phyloP scores from a whole-genome alignment of 495 filamentous ascomycete genomes.

The Aspergillus hancockii region DNA sequence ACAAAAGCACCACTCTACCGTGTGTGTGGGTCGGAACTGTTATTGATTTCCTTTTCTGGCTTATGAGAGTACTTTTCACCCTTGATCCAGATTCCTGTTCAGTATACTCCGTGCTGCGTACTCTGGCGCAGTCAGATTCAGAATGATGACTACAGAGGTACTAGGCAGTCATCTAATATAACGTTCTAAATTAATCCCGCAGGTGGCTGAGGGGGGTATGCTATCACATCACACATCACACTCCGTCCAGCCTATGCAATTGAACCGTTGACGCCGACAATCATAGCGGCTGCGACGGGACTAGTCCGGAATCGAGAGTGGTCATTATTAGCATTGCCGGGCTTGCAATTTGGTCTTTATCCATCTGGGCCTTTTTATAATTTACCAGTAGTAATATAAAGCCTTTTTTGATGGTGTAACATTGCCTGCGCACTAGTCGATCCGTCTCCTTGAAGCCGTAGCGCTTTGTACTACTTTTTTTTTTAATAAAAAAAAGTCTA shows the following conservation, averaged over 20 bases:
- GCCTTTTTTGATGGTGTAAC: background rate
- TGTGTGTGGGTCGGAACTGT: background rate
- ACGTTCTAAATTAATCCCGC: constrained; percentile 1
- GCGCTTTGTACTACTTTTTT: background rate
- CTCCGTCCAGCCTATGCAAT: constrained; percentile 11
- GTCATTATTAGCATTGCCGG: background rate
- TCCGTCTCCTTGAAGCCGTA: background rate
- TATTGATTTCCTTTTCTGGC: background rate
- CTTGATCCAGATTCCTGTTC: background rate
- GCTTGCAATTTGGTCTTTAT: background rate
- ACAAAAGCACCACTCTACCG: background rate
- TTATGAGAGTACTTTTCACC: background rate
- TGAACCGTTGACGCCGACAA: constrained; percentile 17
- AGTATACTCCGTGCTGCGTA: background rate
- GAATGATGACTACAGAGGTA: background rate
- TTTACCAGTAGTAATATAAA: constrained; percentile 1
- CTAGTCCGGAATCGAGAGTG: background rate
- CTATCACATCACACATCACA: constrained; percentile 1
- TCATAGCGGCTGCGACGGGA: background rate
- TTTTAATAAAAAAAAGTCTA: constrained; percentile 1
- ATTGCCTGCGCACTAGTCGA: background rate
- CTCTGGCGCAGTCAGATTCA: background rate
- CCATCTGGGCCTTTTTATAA: background rate
- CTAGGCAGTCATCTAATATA: background rate
- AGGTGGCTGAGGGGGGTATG: constrained; percentile 7